Conservation (phyloP, 495 filamentous ascomycete genomes). For the Ascobolus immersus region DNA sequence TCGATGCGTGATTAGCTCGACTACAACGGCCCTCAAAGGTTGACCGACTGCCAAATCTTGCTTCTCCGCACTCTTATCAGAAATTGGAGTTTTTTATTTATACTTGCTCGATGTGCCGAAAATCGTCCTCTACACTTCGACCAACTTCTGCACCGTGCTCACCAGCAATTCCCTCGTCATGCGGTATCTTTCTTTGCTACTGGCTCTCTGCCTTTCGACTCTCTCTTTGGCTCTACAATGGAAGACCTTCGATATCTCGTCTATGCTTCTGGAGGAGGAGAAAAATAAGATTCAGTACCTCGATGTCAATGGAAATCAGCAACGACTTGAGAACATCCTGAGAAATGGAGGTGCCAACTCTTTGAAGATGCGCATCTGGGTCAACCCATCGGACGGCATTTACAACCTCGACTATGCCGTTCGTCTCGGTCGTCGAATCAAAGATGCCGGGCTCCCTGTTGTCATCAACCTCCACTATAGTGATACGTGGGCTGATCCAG, state of each 20-base stretch:
- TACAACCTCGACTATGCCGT: slow-evolving; percentile 49
- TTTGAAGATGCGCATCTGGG: slow-evolving; percentile 47
- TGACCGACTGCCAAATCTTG: too few species aligned
- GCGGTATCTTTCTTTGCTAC: too few species aligned
- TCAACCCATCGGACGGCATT: slow-evolving; percentile 36
- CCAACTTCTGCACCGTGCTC: too few species aligned
- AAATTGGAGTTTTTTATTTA: too few species aligned
- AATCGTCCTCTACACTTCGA: too few species aligned
- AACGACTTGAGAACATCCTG: slow-evolving; percentile 37
- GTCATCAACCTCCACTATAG: slow-evolving; percentile 48
- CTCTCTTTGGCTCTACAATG: slow-evolving; percentile 28
- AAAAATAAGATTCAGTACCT: slow-evolving; percentile 33
- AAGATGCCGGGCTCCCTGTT: slow-evolving; percentile 34
- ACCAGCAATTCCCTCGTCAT: too few species aligned
- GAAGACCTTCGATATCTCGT: slow-evolving; percentile 51
- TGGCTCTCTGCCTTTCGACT: too few species aligned
- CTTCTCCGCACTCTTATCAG: too few species aligned
- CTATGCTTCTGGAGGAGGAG: slow-evolving; percentile 34
- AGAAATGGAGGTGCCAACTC: slow-evolving; percentile 40
- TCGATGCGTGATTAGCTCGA: too few species aligned
- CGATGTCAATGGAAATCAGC: slow-evolving; percentile 24
- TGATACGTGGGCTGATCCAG: slow-evolving; percentile 36
- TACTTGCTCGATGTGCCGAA: too few species aligned
- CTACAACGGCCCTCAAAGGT: too few species aligned
- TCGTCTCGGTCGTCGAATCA: slow-evolving; percentile 34